Conservation (phyloP, 768 basidiomycete genomes). For the Amyloporia xantha region DNA sequence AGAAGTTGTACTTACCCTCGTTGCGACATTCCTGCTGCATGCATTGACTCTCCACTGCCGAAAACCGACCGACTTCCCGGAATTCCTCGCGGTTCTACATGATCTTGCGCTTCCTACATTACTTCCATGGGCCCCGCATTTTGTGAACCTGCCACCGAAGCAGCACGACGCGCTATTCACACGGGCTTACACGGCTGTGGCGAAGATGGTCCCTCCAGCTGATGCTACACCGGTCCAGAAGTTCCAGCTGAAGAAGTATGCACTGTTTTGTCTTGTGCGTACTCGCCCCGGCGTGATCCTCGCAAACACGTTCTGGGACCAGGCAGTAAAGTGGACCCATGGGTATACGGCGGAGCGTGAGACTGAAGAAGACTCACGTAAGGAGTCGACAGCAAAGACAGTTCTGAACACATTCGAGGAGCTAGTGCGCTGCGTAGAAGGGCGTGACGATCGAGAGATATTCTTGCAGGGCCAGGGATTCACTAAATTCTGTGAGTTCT, state of each 20-base stretch:
- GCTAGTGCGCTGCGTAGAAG: conserved; percentile 36
- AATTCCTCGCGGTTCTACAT: conserved; percentile 28
- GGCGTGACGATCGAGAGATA: conserved; percentile 18
- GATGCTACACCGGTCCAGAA: conserved; percentile 16
- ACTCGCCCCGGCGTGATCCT: conserved; percentile 40
- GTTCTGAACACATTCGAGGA: conserved; percentile 40
- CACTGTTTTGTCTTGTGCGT: conserved; percentile 42
- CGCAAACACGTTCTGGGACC: conserved; percentile 64
- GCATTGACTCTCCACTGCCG: conserved; percentile 38
- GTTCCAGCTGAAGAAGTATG: conserved; percentile 35
- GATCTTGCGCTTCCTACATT: conserved; percentile 29
- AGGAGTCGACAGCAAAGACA: no score
- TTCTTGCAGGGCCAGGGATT: conserved; percentile 51
- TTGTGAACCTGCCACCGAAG: conserved; percentile 39
- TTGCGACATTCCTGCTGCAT: conserved; percentile 56
- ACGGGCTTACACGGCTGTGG: conserved; percentile 50
- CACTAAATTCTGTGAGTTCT: conserved; percentile 61
- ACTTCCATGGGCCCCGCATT: conserved; percentile 45
- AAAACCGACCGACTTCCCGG: conserved; percentile 10
- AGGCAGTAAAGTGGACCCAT: conserved; percentile 42
- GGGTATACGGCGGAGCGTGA: not conserved
- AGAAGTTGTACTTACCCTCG: conserved; percentile 39
- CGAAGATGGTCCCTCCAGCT: conserved; percentile 28
- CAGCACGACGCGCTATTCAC: conserved; percentile 54
- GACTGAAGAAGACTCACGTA: not conserved